phyloP scores from a whole-genome alignment of 2,329 filamentous ascomycete genomes.

The Scedosporium minutisporum region DNA sequence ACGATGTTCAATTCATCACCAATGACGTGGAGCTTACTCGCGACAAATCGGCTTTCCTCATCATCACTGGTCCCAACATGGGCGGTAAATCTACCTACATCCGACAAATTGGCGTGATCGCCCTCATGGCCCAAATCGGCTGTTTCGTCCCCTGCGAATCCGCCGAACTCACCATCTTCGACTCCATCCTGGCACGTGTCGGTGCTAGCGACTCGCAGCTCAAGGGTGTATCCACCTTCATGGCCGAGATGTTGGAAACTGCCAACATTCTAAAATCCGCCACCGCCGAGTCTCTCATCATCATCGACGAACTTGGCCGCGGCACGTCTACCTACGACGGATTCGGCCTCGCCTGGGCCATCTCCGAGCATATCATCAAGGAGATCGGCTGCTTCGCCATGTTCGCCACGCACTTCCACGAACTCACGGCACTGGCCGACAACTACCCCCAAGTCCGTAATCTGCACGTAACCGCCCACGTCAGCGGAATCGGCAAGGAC shows the following conservation, averaged over 20 bases:
- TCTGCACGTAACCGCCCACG: constrained; percentile 92
- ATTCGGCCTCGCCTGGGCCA: constrained; percentile 98
- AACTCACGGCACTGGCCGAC: constrained; percentile 83
- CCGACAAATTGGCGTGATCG: constrained; percentile 91
- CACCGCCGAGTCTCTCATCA: constrained; percentile 90
- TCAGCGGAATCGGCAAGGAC: constrained; percentile 44
- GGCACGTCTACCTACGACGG: constrained; percentile 98
- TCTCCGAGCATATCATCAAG: constrained; percentile 92
- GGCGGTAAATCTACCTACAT: constrained; percentile 98
- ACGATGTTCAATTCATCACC: constrained; percentile 96
- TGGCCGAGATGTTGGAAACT: constrained; percentile 99
- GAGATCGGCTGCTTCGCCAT: constrained; percentile 91
- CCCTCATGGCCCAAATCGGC: constrained; percentile 92
- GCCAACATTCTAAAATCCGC: constrained; percentile 97
- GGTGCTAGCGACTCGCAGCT: constrained; percentile 94
- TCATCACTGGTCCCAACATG: constrained; percentile 98
- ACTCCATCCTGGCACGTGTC: constrained; percentile 91
- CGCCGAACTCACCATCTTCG: constrained; percentile 90
- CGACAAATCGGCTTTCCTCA: constrained; percentile 76
- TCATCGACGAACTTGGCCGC: constrained; percentile 94
- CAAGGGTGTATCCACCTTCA: constrained; percentile 96
- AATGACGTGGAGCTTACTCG: constrained; percentile 83
- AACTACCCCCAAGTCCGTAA: constrained; percentile 83
- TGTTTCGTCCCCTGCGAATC: constrained; percentile 90
- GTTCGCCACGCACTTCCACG: constrained; percentile 98